phyloP scores from a whole-genome alignment of 257 asterid genomes.

The Solanum lycopersicoides region DNA sequence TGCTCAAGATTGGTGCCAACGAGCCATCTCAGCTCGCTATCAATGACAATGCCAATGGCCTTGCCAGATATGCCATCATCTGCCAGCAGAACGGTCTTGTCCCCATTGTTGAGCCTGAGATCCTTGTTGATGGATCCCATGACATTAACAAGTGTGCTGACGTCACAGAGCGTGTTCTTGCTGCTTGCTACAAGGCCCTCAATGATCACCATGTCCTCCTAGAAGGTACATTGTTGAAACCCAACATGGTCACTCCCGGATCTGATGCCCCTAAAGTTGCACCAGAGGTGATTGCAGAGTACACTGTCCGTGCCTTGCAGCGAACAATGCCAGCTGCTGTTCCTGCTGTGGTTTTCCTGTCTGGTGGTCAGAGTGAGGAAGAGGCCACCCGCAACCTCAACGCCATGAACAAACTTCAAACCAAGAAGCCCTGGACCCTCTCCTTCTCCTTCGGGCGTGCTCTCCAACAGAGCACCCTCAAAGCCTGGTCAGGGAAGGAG shows the following conservation, averaged over 20 bases:
- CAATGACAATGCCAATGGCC: constrained; percentile 77
- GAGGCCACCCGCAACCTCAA: constrained; percentile 80
- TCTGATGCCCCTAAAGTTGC: constrained; percentile 50
- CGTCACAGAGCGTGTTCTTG: constrained; percentile 67
- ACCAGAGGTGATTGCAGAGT: constrained; percentile 64
- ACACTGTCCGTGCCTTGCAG: constrained; percentile 80
- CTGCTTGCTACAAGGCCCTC: constrained; percentile 68
- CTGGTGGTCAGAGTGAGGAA: constrained; percentile 96
- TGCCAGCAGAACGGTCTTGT: constrained; percentile 88
- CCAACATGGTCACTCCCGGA: constrained; percentile 80
- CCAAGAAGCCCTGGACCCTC: constrained; percentile 82
- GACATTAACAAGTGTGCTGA: constrained; percentile 58
- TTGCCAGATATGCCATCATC: constrained; percentile 91
- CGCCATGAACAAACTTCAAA: constrained; percentile 74
- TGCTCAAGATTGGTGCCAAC: constrained; percentile 67
- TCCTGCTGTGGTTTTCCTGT: constrained; percentile 85
- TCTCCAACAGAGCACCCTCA: constrained; percentile 87
- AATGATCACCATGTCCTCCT: constrained; percentile 66
- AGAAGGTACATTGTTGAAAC: constrained; percentile 66
- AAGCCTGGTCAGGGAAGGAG: constrained; percentile 86
- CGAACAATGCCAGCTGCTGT: constrained; percentile 95
- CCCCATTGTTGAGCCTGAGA: constrained; percentile 75
- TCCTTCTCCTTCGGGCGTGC: constrained; percentile 95
- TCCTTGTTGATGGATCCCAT: constrained; percentile 68
- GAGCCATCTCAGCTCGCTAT: constrained; percentile 88